These are phyloP conservation scores for Funneliformis caledonium DNA, from an alignment of 371 early-diverging fungal species.

Conservation along the genomic window DNA sequence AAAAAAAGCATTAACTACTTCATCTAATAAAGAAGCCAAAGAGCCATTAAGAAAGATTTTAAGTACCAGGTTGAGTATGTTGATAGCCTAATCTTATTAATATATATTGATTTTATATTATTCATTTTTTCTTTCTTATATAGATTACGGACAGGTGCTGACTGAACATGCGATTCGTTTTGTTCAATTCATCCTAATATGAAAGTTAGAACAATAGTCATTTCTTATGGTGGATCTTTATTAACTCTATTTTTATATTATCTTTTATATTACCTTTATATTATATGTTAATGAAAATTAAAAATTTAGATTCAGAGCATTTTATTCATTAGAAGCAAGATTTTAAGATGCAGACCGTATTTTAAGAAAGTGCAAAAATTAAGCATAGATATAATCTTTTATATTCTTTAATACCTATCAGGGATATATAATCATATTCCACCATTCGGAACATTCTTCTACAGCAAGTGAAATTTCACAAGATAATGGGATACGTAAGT, in stretches of 20 bases:
- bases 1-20: conserved; percentile 54
- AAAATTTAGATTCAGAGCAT: conserved; percentile 24
- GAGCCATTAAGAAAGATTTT: conserved; percentile 80
- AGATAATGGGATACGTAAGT: conserved; percentile 45
- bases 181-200: conserved; percentile 73
- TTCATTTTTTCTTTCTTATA: conserved; percentile 7
- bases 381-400: neutral
- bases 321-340: conserved; percentile 49
- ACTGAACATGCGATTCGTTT: conserved; percentile 82
- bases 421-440: conserved; percentile 65
- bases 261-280: neutral
- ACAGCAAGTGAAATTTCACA: neutral
- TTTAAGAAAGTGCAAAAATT: conserved; percentile 54
- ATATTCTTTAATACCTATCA: conserved; percentile 45
- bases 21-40: conserved; percentile 77
- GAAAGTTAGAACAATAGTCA: conserved; percentile 52
- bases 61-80: conserved; percentile 66
- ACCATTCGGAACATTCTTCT: conserved; percentile 38
- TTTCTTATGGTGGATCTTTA: conserved; percentile 52
- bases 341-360: conserved; percentile 61
- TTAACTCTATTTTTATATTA: neutral
- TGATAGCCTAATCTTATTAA: neutral
- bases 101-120: neutral
- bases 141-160: conserved; percentile 87
- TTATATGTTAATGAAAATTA: neutral